Base-by-base conservation (phyloP, 1,139 yeast genomes). In the Candida sp. region DNA sequence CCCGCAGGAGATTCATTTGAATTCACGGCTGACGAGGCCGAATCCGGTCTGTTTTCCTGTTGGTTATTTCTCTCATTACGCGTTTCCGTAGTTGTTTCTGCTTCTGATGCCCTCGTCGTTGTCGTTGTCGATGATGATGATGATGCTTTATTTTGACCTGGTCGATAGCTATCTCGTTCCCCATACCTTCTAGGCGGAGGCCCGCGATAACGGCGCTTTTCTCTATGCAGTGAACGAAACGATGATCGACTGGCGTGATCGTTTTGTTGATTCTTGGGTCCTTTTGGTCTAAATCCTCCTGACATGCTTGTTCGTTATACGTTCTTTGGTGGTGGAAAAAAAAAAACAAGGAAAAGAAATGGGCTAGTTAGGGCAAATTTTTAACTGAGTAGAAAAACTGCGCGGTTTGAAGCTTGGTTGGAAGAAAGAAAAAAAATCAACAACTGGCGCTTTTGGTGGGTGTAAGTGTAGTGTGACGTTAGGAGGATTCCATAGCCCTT, bases 221-320 rank as follows among this genome's bases (percentile, higher is more conserved):
- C 48, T 28, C 47, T 11, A 42, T 33, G 12, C 12, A 39, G 30
- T 12, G 49, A 44, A 8, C 32, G 32, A 30, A 38, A 41, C 8
- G 53, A 40, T n/a, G 53, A 39, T 32, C 50, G 46, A 40, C 44
- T 42, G 32, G 32, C 31, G n/a, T 34, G 46, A 33, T 45, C 48
- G n/a, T 48, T 23, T 35, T 42, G 45, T 32, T 41, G 40, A 30
- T 40, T 32, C 38, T 30, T 47, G 9, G 59, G 57, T 23, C 56
- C 59, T 46, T 39, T 53, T 32, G 56, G 78, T 62, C 77, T 73
- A 54, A 72, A 72, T 54, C 74, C 68, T 50, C 76, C 80, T 35
- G 81, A 74, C 81, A 77, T 76, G 22, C 26, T 39, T 17, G 17
- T 17, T 17, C 17, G 17, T 17, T 17, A 17, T 17, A 17, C 17